Conservation (phyloP, 805 yeast species). For the Vanderwaltozyma yarrowii region DNA sequence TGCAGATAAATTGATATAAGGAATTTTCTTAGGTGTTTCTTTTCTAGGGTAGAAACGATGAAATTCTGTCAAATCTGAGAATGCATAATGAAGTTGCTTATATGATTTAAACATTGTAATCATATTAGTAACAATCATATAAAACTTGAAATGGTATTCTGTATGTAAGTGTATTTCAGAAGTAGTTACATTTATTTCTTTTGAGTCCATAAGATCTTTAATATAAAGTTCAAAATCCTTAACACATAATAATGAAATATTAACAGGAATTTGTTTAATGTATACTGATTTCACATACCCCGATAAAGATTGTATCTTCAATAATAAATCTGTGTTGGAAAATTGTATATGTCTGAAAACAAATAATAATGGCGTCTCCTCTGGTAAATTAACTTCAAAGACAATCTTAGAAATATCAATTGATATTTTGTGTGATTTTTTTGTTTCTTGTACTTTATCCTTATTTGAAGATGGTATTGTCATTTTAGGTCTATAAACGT, state of each 20-base stretch:
- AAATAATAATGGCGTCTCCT: slow-evolving; percentile 17
- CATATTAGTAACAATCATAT: slow-evolving; percentile 41
- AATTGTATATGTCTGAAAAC: slow-evolving; percentile 6
- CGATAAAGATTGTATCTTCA: slow-evolving; percentile 8
- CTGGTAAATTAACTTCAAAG: slow-evolving; percentile 20
- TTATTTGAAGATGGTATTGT: background rate
- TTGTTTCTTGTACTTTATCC: too few species aligned
- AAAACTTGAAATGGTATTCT: slow-evolving; percentile 32
- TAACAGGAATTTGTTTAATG: slow-evolving; percentile 12
- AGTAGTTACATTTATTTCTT: slow-evolving; percentile 7
- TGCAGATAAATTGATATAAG: slow-evolving; percentile 35
- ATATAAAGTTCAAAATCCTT: slow-evolving; percentile 9
- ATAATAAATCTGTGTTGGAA: background rate
- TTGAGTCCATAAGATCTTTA: background rate
- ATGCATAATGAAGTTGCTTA: slow-evolving; percentile 36
- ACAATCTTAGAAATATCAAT: slow-evolving; percentile 8
- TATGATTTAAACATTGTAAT: slow-evolving; percentile 39
- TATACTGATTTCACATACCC: slow-evolving; percentile 24
- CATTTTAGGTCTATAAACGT: background rate
- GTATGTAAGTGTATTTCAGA: slow-evolving; percentile 20
- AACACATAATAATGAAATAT: slow-evolving; percentile 15
- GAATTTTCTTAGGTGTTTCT: slow-evolving; percentile 28
- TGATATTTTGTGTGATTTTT: too few species aligned
- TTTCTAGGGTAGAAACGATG: slow-evolving; percentile 18
- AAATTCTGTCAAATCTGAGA: slow-evolving; percentile 26